These are phyloP conservation scores for Rubia balearica DNA, from an alignment of 305 asterid species.

Conservation along the genomic window DNA sequence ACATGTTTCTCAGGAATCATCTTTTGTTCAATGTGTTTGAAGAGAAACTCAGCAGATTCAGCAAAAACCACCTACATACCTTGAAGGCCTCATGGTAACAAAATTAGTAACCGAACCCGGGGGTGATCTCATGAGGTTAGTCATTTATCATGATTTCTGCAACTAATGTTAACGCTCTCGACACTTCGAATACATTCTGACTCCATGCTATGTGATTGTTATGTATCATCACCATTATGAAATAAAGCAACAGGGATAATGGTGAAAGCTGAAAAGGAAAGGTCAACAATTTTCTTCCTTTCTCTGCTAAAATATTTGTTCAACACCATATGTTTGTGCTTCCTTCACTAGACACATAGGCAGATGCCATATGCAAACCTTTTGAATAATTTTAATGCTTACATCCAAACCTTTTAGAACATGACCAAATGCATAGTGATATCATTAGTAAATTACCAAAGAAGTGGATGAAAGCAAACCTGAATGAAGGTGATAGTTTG, in stretches of 20 bases:
- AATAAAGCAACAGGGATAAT: not conserved
- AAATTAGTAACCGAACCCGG: slow-evolving; percentile 22
- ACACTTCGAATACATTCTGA: not conserved
- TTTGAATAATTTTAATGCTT: not conserved
- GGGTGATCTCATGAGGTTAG: not conserved
- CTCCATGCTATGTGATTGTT: not conserved
- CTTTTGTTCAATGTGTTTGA: not conserved
- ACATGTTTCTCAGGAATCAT: not conserved
- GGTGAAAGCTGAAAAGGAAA: not conserved
- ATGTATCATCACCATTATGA: not conserved
- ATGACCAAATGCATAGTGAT: not conserved
- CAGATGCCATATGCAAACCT: not conserved
- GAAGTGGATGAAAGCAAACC: not conserved
- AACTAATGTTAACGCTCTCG: not conserved
- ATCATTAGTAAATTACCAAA: not conserved
- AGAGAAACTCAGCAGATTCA: not conserved
- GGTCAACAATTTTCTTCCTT: not conserved
- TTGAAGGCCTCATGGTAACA: slow-evolving; percentile 18
- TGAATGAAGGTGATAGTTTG: slow-evolving; percentile 12
- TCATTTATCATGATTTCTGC: not conserved
- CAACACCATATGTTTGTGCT: not conserved
- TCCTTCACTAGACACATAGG: not conserved
- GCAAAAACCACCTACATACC: slow-evolving; percentile 11
- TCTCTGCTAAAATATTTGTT: slow-evolving; percentile 8
- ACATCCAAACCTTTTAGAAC: not conserved